phyloP scores from a whole-genome alignment of 345 rosid genomes.

The Gossypioides kirkii region DNA sequence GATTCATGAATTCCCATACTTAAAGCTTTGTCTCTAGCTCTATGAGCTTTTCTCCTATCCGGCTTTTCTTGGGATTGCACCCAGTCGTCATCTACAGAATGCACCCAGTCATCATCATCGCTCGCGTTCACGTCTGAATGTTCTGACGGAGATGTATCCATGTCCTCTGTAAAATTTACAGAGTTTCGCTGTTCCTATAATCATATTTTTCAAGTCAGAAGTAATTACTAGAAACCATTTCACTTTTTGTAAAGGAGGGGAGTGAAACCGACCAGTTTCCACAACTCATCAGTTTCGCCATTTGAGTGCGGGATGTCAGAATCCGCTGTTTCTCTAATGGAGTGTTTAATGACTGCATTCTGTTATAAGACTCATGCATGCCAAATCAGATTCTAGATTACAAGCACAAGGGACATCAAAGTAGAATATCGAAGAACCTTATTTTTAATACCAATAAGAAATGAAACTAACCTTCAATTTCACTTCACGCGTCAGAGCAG shows the following conservation, averaged over 20 bases:
- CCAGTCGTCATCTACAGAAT: slow-evolving; percentile 64
- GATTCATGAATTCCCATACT: slow-evolving; percentile 25
- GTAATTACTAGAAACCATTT: background rate
- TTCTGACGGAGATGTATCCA: slow-evolving; percentile 86
- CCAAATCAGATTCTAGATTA: background rate
- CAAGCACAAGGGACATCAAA: slow-evolving; percentile 4
- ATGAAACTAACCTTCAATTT: slow-evolving; percentile 52
- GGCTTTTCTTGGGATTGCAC: slow-evolving; percentile 33
- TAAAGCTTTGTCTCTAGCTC: slow-evolving; percentile 26
- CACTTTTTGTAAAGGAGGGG: background rate
- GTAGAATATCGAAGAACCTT: background rate
- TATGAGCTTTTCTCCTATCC: slow-evolving; percentile 35
- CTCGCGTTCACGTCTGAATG: slow-evolving; percentile 39
- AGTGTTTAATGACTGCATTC: slow-evolving; percentile 34
- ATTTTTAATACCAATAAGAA: background rate
- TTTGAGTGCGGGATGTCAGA: slow-evolving; percentile 21
- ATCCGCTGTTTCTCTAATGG: slow-evolving; percentile 22
- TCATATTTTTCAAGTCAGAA: background rate
- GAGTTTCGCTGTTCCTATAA: slow-evolving; percentile 51
- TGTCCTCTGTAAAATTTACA: slow-evolving; percentile 50
- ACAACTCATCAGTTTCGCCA: slow-evolving; percentile 32
- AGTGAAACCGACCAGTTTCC: slow-evolving; percentile 39
- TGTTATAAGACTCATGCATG: slow-evolving; percentile 20
- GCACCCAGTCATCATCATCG: slow-evolving; percentile 40
- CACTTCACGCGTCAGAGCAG: slow-evolving; percentile 60